A percentile compares a stretch with the other conserved stretches of the same genome.
Evolutionary conservation across 768 basidiomycete genomes (phyloP).

Genomic region (Sporobolomyces phaffii): DNA sequence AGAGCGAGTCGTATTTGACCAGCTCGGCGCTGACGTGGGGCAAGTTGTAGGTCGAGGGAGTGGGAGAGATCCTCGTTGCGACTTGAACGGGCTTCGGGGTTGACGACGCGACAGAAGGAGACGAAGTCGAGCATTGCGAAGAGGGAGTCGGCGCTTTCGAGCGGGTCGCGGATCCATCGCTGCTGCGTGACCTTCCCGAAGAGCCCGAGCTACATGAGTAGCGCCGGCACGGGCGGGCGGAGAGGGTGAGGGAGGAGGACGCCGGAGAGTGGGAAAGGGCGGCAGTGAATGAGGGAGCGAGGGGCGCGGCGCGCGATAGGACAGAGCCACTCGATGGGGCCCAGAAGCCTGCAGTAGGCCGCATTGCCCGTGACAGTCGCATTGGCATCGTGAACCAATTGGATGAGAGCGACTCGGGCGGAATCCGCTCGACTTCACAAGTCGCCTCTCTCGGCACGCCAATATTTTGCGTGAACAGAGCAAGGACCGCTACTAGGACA

Average conservation of each 20-base stretch:
- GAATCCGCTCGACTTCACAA: too few relatives aligned
- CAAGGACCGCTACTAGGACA: too few relatives aligned
- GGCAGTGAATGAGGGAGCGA: neutral
- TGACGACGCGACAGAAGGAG: neutral
- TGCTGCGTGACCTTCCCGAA: constrained; percentile 6
- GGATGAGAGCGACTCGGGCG: neutral
- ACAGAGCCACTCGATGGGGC: neutral
- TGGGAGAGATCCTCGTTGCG: neutral
- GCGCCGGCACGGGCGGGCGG: neutral
- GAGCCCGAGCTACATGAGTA: constrained; percentile 13
- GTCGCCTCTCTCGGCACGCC: too few relatives aligned
- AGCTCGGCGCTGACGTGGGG: constrained; percentile 25
- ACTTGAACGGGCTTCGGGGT: neutral
- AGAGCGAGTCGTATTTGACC: constrained; percentile 32
- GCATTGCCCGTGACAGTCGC: constrained; percentile 1
- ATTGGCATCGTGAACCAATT: neutral
- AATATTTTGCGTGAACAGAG: too few relatives aligned
- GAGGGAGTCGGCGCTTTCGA: neutral
- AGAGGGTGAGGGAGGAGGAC: neutral
- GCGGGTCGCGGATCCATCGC: neutral
- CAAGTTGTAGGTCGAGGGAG: constrained; percentile 17
- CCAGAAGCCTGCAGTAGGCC: neutral
- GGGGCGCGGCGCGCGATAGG: neutral
- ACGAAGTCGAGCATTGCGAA: neutral
- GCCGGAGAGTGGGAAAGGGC: neutral